These are phyloP conservation scores for Forsythia viridissima DNA, from an alignment of 257 asterid species.

Conservation along the genomic window DNA sequence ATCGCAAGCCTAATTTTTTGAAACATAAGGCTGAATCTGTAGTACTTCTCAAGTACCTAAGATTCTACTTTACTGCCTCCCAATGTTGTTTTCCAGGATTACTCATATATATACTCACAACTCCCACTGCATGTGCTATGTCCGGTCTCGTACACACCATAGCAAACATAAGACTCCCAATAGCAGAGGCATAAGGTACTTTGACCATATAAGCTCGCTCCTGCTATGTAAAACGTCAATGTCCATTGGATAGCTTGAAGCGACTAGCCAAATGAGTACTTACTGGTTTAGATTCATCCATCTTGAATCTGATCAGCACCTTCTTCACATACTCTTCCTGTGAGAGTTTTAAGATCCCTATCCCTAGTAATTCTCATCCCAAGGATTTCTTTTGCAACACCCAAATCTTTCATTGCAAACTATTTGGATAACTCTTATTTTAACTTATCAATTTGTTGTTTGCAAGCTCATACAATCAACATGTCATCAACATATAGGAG, in stretches of 20 bases:
- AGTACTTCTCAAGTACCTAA: neutral
- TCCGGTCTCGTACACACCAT: neutral
- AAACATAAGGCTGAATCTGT: neutral
- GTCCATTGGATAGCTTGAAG: neutral
- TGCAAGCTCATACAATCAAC: conserved; percentile 3
- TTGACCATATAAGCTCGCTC: neutral
- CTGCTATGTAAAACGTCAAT: neutral
- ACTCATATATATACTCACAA: conserved; percentile 4
- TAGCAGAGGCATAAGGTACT: neutral
- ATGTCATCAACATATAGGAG: neutral
- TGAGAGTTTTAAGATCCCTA: neutral
- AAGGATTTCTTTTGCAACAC: neutral
- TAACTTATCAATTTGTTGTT: neutral
- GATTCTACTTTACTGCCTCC: neutral
- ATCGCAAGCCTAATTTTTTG: no score
- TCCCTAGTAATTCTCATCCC: neutral
- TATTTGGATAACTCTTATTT: neutral
- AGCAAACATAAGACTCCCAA: neutral
- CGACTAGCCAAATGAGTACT: neutral
- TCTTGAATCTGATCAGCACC: neutral
- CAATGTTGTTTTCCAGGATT: neutral
- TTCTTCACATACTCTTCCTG: neutral
- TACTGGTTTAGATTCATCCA: neutral
- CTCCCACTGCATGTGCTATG: no score
- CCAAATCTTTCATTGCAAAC: neutral